Evolutionary conservation across 495 filamentous ascomycete species (phyloP), one percentile per base, ranked within the genome.

Genomic region (Penicillium salamii): DNA sequence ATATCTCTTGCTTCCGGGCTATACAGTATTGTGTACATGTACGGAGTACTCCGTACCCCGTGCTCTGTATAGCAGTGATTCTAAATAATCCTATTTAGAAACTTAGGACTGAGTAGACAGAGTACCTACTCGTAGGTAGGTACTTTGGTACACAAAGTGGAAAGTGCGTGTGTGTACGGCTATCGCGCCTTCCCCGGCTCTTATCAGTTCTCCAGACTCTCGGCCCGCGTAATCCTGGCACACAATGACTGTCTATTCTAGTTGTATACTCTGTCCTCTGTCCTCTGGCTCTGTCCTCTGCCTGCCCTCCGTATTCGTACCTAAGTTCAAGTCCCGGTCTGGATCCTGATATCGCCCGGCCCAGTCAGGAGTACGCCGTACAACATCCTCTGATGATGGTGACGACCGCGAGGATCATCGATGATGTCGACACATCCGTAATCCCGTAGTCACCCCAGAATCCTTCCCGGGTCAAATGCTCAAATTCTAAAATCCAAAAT

Each of bases 371-470:
- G 23, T 26, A 3, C 23, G 23, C 23, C 14, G 8, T 24, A 18
- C 14, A 35, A 17, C 34, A 17, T 32, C 43, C 33, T 19, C 28
- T 24, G 32, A 18, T 38, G 26, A 21, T 45, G 35, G 20, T 59
- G 56, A 59, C 53, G 53, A 45, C n/a, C 42, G 36, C 36, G 33
- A 29, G 46, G 46, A 56, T 63, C 61, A 63, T 63, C 58, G 58
- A 63, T 63, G 61, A 63, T 61, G 57, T 63, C 57, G 53, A 55
- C 56, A 45, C 47, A 55, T 56, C 34, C 53, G 45, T 57, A 53
- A 62, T 62, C 46, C 51, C 55, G 48, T 55, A 53, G 52, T 62
- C 52, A 62, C 53, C 55, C 42, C 28, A 34, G n/a, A 44, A 44
- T 20, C 23, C 33, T 48, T 24, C 17, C 15, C 46, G 50, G 46